Evolutionary conservation across 2,329 filamentous ascomycete genomes (phyloP), one percentile per base, ranked within the genome.

Genomic region (Dactylellina cionopaga): DNA sequence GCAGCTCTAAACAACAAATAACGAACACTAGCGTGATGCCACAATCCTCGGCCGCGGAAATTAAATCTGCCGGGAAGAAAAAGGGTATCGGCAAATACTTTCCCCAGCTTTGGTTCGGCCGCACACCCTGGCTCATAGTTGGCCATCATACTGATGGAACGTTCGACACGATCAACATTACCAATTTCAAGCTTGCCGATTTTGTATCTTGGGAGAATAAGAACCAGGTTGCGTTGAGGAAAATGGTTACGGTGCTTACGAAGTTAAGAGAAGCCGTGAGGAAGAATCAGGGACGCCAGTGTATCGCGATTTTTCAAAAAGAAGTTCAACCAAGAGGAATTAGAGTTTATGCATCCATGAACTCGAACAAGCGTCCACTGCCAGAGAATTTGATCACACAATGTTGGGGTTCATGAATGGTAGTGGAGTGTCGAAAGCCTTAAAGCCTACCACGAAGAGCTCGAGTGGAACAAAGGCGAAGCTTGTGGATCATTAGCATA

Each of bases 71-170:
- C 25, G 22, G 41, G 1, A 29, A 5, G 11, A 25, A 43, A 17
- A 15, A 44, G 10, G 44, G 52, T 2, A 13, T 66, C 15, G 13
- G 62, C 9, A 41, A 74, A 63, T 22, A 35, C 22, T 15, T 74
- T 17, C 76, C 77, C 9, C 76, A 78, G 22, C 73, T 76, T 6
- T 78, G 76, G 71, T 75, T 78, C 54, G 75, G 75, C 1, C 71
- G 76, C 22, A 77, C 76, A 5, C 71, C 69, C 9, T 54, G 66
- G 25, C 60, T 78, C 2, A 65, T 75, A 39, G 31, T 72, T 17
- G 76, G 62, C 1, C 59, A 51, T 24, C 76, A 78, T 37, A 47
- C 64, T 5, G 22, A 60, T 1, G 77, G 77, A 17, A 41, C 33
- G 10, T 74, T 77, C 31, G 56, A 44, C 7, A 27, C 55, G 1